These are phyloP conservation scores for Claviceps arundinis DNA, from an alignment of 2,329 filamentous ascomycete species.

Conservation along the genomic window DNA sequence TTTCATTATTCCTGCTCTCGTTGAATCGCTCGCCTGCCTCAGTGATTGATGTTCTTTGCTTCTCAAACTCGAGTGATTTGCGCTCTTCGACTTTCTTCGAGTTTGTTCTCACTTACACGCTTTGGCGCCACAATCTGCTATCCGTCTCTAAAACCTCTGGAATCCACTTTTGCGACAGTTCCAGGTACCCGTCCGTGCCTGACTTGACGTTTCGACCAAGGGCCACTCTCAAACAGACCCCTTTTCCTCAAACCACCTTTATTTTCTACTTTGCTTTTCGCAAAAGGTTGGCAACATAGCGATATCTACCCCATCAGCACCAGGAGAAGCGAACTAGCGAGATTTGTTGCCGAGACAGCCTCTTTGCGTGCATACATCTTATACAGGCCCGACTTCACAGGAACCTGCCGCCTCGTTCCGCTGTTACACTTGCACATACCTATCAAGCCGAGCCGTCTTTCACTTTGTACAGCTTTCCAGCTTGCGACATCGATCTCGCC, in stretches of 20 bases:
- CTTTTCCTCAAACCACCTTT: not conserved
- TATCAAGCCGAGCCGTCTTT: constrained; percentile 6
- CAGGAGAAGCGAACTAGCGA: constrained; percentile 1
- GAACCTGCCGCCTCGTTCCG: constrained; percentile 2
- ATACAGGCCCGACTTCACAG: not conserved
- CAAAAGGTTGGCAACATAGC: not conserved
- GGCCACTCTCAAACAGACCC: not conserved
- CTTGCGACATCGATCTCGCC: constrained; percentile 16
- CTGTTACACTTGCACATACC: constrained; percentile 9
- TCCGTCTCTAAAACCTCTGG: constrained; percentile 3
- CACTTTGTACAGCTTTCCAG: constrained; percentile 6
- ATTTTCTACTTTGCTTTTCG: too few species aligned
- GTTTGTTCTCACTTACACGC: constrained; percentile 5
- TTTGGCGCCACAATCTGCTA: constrained; percentile 8
- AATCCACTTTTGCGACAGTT: constrained; percentile 7
- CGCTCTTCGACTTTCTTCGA: not conserved
- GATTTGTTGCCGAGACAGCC: not conserved
- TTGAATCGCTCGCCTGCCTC: not conserved
- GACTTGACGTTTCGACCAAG: constrained; percentile 4
- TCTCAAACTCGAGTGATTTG: not conserved
- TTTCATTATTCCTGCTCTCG: not conserved
- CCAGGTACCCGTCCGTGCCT: constrained; percentile 12
- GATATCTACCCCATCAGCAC: not conserved
- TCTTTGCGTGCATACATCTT: not conserved
- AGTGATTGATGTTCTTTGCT: not conserved